phyloP scores from a whole-genome alignment of 2,329 filamentous ascomycete genomes.

The Sporothrix brunneoviolacea region DNA sequence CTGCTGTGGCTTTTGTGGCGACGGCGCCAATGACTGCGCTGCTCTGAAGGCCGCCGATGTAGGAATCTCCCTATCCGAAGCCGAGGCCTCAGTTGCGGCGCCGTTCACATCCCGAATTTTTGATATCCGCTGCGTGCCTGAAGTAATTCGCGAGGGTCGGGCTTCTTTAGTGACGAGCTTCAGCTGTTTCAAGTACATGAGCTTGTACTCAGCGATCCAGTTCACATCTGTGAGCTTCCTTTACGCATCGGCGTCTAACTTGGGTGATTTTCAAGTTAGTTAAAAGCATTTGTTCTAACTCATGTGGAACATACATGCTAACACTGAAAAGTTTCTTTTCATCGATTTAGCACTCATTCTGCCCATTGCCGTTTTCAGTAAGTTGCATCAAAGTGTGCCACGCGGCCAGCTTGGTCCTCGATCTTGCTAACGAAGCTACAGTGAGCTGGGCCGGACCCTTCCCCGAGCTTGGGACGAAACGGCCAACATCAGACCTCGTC shows the following conservation, averaged over 20 bases:
- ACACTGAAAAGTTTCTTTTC: constrained; percentile 66
- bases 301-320: too few relatives aligned
- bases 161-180: constrained; percentile 97
- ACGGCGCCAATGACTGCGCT: constrained; percentile 95
- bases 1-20: constrained; percentile 91
- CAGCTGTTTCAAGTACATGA: constrained; percentile 99
- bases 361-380: constrained; percentile 91
- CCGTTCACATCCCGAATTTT: constrained; percentile 94
- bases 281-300: neutral
- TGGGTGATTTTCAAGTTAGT: constrained; percentile 82
- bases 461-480: constrained; percentile 68
- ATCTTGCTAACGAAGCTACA: constrained; percentile 23
- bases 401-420: neutral
- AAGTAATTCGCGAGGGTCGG: constrained; percentile 88
- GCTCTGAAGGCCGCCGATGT: constrained; percentile 96
- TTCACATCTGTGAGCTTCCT: constrained; percentile 96
- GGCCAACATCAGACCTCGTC: constrained; percentile 86
- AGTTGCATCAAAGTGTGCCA: constrained; percentile 24
- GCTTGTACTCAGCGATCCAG: constrained; percentile 96
- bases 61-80: constrained; percentile 92
- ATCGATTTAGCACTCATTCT: constrained; percentile 90
- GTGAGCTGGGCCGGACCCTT: constrained; percentile 94
- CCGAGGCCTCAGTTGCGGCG: constrained; percentile 95
- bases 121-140: constrained; percentile 90
- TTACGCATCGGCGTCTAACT: constrained; percentile 86